These are phyloP conservation scores for Cercospora sp. DNA, from an alignment of 2,329 filamentous ascomycete species.

Conservation along the genomic window DNA sequence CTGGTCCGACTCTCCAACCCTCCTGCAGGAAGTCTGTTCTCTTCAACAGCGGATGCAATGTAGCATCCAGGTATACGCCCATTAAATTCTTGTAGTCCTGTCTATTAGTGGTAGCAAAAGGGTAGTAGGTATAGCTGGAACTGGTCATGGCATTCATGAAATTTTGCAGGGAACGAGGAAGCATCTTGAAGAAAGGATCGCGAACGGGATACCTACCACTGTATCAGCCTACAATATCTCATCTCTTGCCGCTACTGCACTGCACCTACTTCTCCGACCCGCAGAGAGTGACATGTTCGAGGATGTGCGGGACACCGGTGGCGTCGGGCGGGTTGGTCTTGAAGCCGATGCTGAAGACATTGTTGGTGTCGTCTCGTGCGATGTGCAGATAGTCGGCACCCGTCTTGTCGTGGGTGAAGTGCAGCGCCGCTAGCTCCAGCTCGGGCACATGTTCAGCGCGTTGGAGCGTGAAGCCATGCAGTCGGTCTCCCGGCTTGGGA, in stretches of 20 bases:
- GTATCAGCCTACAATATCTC: constrained; percentile 29
- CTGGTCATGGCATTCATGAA: constrained; percentile 99
- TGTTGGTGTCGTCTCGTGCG: constrained; percentile 92
- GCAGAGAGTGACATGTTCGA: constrained; percentile 96
- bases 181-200: constrained; percentile 99
- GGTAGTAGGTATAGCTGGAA: constrained; percentile 94
- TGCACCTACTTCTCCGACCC: constrained; percentile 78
- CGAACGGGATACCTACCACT: constrained; percentile 80
- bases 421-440: constrained; percentile 85
- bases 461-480: constrained; percentile 90
- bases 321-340: constrained; percentile 98
- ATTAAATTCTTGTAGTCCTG: constrained; percentile 96
- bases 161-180: constrained; percentile 95
- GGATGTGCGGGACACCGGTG: constrained; percentile 92
- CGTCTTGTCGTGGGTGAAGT: constrained; percentile 90
- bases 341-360: constrained; percentile 99
- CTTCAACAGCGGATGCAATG: constrained; percentile 84
- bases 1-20: constrained; percentile 92
- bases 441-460: constrained; percentile 91
- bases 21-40: constrained; percentile 92
- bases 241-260: neutral
- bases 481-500: constrained; percentile 76
- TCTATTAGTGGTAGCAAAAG: constrained; percentile 92
- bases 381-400: constrained; percentile 95
- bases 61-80: constrained; percentile 95